Base-by-base conservation (phyloP, 2,329 filamentous ascomycete species). In the Bisporella sp. region DNA sequence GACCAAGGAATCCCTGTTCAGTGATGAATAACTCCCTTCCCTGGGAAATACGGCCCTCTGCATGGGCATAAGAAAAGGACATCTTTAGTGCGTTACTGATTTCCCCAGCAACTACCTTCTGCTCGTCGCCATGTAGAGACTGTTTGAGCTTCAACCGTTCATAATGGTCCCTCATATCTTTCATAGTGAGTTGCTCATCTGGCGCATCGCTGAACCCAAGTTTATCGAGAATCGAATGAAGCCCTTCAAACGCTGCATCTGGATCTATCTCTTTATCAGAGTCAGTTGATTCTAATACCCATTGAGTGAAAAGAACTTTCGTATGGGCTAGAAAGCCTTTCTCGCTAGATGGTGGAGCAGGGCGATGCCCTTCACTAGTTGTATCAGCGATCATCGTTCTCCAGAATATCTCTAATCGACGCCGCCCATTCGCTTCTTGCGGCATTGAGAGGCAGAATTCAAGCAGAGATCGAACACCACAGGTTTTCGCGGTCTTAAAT, bases 1-100 rank as follows among this genome's bases (percentile, higher is more conserved):
- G 43, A 30, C 43, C 43, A 45, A 45, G 43, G 43, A 31, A 45
- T 11, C 28, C 43, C 43, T 45, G 43, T 5, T 45, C 29, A 31
- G 43, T 45, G 9, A 30, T 8, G 4, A 45, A 45, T 21, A 45
- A 32, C 21, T 31, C 8, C 28, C 43, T 30, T 7, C 31, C 31
- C 2, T 8, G 31, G 21, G 29, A 30, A 32, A 45, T 3, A 32
- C 8, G 21, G 32, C 6, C 43, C 31, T 39, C 35, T 2, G 35
- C 35, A 39, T 39, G 35, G 9, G 35, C 35, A 39, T 39, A 39
- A 39, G 35, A 13, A 39, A 39, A 39, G 3, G 35, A 39, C 13
- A 11, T 13, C 35, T 39, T 2, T 11, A 39, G 9, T 13, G 13
- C 13, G 35, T 39, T 39, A 39, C 13, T 39, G 13, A 39, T 39